These are phyloP conservation scores for Alternaria sp. DNA, from an alignment of 2,329 filamentous ascomycete genomes.

Conservation along the genomic window DNA sequence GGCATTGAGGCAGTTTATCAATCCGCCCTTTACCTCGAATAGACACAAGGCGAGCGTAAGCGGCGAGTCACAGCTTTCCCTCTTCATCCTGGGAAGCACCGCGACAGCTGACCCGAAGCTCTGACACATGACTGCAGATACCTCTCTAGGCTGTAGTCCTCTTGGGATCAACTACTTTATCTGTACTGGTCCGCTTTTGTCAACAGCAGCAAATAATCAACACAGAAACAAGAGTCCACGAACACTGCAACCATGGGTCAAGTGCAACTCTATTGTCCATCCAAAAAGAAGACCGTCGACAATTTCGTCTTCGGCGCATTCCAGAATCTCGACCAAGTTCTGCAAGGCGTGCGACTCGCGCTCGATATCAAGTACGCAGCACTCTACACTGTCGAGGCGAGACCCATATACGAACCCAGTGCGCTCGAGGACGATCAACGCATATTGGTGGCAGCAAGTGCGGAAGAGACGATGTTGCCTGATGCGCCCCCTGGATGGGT, in stretches of 20 bases:
- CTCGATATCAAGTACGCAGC: constrained; percentile 18
- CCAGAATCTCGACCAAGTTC: constrained; percentile 19
- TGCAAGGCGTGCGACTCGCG: constrained; percentile 21
- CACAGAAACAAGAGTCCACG: background rate
- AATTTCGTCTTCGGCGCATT: constrained; percentile 20
- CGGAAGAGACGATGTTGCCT: constrained; percentile 14
- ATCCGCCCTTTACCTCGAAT: background rate
- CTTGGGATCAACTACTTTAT: background rate
- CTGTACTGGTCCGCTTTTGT: background rate
- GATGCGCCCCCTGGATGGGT: constrained; percentile 15
- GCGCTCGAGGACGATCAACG: constrained; percentile 22
- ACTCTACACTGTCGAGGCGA: constrained; percentile 21
- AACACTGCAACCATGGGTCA: constrained; percentile 3
- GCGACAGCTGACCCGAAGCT: background rate
- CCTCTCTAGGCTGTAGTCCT: background rate
- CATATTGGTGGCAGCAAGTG: constrained; percentile 13
- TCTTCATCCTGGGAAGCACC: background rate
- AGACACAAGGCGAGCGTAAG: background rate
- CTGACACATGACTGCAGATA: background rate
- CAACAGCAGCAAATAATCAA: background rate
- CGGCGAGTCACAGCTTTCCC: background rate
- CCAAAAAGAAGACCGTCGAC: constrained; percentile 12
- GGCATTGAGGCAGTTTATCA: background rate
- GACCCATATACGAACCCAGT: constrained; percentile 14
- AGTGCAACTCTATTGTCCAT: constrained; percentile 19